These are phyloP conservation scores for Fraxinus baroniana DNA, from an alignment of 305 asterid species.

Conservation along the genomic window DNA sequence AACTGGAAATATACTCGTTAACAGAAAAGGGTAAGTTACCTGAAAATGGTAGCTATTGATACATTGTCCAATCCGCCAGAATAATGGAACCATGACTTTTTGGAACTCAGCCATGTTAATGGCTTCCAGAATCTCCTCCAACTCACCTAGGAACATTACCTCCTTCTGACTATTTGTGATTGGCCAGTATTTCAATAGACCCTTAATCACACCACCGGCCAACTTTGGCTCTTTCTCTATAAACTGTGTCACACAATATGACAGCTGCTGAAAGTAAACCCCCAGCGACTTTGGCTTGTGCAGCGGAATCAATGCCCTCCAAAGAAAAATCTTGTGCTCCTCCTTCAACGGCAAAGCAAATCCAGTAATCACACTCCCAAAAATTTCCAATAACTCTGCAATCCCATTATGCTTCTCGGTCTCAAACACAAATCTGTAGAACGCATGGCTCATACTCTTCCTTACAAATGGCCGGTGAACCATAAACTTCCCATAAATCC, in stretches of 20 bases:
- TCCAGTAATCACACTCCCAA: constrained; percentile 85
- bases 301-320: constrained; percentile 72
- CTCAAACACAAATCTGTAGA: constrained; percentile 66
- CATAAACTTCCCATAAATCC: constrained; percentile 82
- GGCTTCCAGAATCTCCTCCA: constrained; percentile 80
- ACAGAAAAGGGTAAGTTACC: constrained; percentile 37
- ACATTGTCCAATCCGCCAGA: constrained; percentile 65
- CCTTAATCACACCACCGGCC: constrained; percentile 59
- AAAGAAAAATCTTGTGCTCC: constrained; percentile 80
- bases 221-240: constrained; percentile 83
- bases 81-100: constrained; percentile 71
- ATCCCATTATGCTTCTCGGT: constrained; percentile 74
- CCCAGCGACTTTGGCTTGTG: constrained; percentile 83
- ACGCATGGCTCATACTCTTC: constrained; percentile 64
- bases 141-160: constrained; percentile 76
- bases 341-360: constrained; percentile 82
- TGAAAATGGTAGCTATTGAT: constrained; percentile 79
- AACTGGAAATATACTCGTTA: neutral
- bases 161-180: constrained; percentile 84
- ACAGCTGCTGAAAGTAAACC: constrained; percentile 70
- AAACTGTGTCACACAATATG: constrained; percentile 72
- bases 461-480: constrained; percentile 75
- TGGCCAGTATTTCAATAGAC: constrained; percentile 85
- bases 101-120: constrained; percentile 71
- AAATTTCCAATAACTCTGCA: constrained; percentile 76